phyloP scores from a whole-genome alignment of 768 basidiomycete species.

The Mrakia blollopis region DNA sequence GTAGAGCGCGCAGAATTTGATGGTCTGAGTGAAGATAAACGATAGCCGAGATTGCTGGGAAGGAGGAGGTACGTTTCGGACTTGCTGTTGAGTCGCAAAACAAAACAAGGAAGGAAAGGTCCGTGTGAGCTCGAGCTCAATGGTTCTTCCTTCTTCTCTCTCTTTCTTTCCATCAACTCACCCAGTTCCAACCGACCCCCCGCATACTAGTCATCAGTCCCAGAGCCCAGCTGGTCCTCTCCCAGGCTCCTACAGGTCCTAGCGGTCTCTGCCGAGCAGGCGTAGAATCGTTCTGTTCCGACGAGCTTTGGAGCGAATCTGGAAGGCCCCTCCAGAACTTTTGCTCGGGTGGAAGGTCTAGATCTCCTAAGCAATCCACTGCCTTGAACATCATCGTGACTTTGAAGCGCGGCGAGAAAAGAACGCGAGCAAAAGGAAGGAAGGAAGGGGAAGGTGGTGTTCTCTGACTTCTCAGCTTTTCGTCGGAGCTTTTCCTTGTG shows the following conservation, averaged over 20 bases:
- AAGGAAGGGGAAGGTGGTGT: not conserved
- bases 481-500: no score
- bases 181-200: not conserved
- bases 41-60: not conserved
- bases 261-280: not conserved
- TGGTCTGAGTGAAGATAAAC: not conserved
- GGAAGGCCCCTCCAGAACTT: not conserved
- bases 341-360: not conserved
- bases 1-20: not conserved
- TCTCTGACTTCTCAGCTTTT: no score
- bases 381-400: not conserved
- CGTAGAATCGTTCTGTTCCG: not conserved
- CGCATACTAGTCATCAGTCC: not conserved
- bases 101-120: not conserved
- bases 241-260: not conserved
- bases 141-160: not conserved
- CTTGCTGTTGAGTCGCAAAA: not conserved
- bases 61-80: not conserved
- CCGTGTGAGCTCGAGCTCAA: not conserved
- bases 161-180: not conserved
- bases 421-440: not conserved
- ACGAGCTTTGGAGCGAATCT: no score
- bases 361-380: not conserved
- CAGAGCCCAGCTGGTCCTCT: not conserved
- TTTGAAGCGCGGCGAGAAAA: no score